A percentile compares a stretch with the other conserved stretches of the same genome.
These are phyloP conservation scores for Priceomyces melissophilus DNA, from an alignment of 805 yeast genomes.

Conservation along the genomic window DNA sequence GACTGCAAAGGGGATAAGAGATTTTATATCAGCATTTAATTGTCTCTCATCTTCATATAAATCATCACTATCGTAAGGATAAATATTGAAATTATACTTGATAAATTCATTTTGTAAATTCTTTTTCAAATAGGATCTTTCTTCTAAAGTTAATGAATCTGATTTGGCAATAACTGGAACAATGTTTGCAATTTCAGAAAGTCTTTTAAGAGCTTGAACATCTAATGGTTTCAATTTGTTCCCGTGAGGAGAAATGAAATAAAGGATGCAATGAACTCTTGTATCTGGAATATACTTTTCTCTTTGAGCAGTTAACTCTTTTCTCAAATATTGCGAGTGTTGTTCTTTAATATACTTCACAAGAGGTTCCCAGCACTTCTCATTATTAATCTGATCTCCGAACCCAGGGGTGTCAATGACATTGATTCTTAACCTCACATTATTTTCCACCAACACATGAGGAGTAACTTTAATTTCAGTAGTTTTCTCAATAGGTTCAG, in stretches of 20 bases:
- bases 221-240: conserved; percentile 84
- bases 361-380: conserved; percentile 95
- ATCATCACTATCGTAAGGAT: conserved; percentile 76
- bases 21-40: conserved; percentile 68
- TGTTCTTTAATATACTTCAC: conserved; percentile 93
- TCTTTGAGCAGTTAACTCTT: conserved; percentile 92
- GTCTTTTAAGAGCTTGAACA: conserved; percentile 73
- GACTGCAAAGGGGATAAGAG: conserved; percentile 86
- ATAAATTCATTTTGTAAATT: conserved; percentile 73
- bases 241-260: conserved; percentile 86
- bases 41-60: conserved; percentile 69
- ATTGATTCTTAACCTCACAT: conserved; percentile 79
- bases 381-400: conserved; percentile 95
- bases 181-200: conserved; percentile 87
- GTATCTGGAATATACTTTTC: conserved; percentile 80
- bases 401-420: conserved; percentile 97
- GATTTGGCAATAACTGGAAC: conserved; percentile 94
- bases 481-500: conserved; percentile 79
- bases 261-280: conserved; percentile 89
- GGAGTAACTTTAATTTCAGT: conserved; percentile 73
- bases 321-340: conserved; percentile 85
- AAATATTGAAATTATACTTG: conserved; percentile 68
- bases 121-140: conserved; percentile 75
- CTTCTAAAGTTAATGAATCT: conserved; percentile 83
- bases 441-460: conserved; percentile 78